A percentile compares a stretch with the other conserved stretches of the same genome.
These are phyloP conservation scores for Venturia effusa DNA, from an alignment of 2,329 filamentous ascomycete species.

Conservation along the genomic window DNA sequence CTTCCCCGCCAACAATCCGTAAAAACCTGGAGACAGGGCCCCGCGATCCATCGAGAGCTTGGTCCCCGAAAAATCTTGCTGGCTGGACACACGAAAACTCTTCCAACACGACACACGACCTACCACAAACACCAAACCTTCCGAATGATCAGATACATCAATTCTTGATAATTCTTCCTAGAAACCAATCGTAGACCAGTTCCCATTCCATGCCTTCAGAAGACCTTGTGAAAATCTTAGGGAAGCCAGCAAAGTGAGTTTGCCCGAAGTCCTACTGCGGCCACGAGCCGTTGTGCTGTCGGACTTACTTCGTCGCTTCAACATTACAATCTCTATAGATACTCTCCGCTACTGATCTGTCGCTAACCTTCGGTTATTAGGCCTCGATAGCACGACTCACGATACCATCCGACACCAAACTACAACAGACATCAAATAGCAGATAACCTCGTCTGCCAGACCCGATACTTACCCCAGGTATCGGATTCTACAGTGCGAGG, in stretches of 20 bases:
- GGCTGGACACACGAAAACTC: not conserved
- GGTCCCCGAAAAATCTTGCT: constrained; percentile 1
- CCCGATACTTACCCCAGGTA: constrained; percentile 76
- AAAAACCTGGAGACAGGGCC: not conserved
- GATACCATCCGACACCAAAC: constrained; percentile 19
- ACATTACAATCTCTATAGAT: not conserved
- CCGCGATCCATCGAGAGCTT: not conserved
- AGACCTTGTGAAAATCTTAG: constrained; percentile 77
- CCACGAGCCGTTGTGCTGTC: not conserved
- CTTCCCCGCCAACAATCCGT: not conserved
- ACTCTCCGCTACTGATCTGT: not conserved
- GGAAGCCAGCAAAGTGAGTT: constrained; percentile 75
- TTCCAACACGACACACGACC: not conserved
- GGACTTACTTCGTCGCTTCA: not conserved
- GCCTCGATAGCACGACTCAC: constrained; percentile 55
- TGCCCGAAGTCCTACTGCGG: not conserved
- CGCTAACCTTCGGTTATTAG: constrained; percentile 24
- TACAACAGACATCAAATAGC: constrained; percentile 30
- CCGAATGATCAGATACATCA: constrained; percentile 5
- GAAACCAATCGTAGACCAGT: not conserved
- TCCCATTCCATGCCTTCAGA: constrained; percentile 66
- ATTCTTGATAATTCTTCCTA: not conserved
- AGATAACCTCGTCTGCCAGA: constrained; percentile 66
- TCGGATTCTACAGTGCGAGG: constrained; percentile 68
- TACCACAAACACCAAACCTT: too few species aligned